phyloP scores from a whole-genome alignment of 306 rosid genomes.

The Prunus campanulata region DNA sequence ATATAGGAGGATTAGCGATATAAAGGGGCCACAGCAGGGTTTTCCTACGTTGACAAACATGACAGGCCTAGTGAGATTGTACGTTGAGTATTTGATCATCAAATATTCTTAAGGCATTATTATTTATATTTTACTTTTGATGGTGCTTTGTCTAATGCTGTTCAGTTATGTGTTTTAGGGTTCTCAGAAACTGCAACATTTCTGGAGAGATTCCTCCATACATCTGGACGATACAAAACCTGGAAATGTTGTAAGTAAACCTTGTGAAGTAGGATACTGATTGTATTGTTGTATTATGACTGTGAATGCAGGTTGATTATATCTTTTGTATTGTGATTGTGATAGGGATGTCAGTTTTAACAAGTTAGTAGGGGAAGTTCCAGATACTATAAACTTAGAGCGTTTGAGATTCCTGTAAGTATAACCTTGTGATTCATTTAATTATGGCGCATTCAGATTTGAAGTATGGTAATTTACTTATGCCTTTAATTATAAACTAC shows the following conservation, averaged over 20 bases:
- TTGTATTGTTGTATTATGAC: neutral
- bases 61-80: constrained; percentile 48
- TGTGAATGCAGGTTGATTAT: constrained; percentile 14
- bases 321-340: constrained; percentile 10
- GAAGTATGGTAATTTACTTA: no score
- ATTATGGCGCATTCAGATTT: neutral
- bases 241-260: constrained; percentile 61
- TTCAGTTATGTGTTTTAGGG: constrained; percentile 40
- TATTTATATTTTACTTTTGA: constrained; percentile 4
- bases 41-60: constrained; percentile 60
- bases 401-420: constrained; percentile 65
- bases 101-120: constrained; percentile 3
- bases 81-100: constrained; percentile 35
- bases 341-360: constrained; percentile 87
- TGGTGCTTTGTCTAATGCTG: constrained; percentile 31
- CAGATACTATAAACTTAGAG: constrained; percentile 28
- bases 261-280: neutral
- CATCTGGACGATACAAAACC: constrained; percentile 51
- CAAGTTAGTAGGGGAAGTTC: constrained; percentile 73
- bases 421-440: neutral
- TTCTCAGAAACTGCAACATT: constrained; percentile 79
- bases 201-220: constrained; percentile 70
- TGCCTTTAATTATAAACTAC: neutral
- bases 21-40: constrained; percentile 56
- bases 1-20: constrained; percentile 75